A percentile compares a stretch with the other conserved stretches of the same genome.
Evolutionary conservation across 2,329 filamentous ascomycete species (phyloP).

Genomic region (Monilinia fructigena): DNA sequence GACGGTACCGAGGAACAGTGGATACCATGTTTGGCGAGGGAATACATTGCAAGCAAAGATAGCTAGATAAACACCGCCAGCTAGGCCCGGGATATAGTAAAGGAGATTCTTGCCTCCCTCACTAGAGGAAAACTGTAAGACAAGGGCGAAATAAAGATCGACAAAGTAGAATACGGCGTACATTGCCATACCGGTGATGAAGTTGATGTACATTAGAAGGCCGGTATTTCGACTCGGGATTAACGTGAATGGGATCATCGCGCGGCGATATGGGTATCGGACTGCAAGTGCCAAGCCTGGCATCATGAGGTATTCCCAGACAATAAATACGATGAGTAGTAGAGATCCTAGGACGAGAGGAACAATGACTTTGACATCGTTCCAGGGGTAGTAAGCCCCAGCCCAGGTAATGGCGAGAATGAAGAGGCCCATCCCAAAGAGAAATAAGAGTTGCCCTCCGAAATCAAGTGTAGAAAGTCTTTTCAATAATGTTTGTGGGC

Average conservation of each 20-base stretch:
- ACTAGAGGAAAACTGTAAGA: constrained; percentile 52
- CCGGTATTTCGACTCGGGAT: constrained; percentile 57
- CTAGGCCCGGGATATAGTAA: constrained; percentile 64
- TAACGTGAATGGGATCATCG: constrained; percentile 64
- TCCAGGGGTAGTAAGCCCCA: constrained; percentile 44
- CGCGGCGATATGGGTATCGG: constrained; percentile 52
- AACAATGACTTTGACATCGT: constrained; percentile 42
- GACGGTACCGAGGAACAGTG: constrained; percentile 56
- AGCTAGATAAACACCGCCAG: constrained; percentile 57
- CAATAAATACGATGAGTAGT: constrained; percentile 43
- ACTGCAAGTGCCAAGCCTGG: constrained; percentile 48
- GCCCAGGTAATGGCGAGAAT: constrained; percentile 49
- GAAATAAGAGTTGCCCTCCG: constrained; percentile 56
- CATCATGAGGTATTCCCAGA: constrained; percentile 48
- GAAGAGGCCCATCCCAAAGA: constrained; percentile 41
- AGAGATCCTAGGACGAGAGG: constrained; percentile 44
- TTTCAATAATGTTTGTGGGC: constrained; percentile 33
- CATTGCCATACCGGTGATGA: constrained; percentile 52
- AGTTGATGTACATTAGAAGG: constrained; percentile 62
- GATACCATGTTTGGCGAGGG: constrained; percentile 60
- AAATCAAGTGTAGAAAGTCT: constrained; percentile 56
- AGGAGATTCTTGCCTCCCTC: constrained; percentile 57
- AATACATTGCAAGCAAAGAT: constrained; percentile 59
- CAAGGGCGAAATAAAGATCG: constrained; percentile 65
- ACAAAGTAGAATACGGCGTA: constrained; percentile 66